Conservation (phyloP, 495 filamentous ascomycete genomes). For the Tricharina praecox region DNA sequence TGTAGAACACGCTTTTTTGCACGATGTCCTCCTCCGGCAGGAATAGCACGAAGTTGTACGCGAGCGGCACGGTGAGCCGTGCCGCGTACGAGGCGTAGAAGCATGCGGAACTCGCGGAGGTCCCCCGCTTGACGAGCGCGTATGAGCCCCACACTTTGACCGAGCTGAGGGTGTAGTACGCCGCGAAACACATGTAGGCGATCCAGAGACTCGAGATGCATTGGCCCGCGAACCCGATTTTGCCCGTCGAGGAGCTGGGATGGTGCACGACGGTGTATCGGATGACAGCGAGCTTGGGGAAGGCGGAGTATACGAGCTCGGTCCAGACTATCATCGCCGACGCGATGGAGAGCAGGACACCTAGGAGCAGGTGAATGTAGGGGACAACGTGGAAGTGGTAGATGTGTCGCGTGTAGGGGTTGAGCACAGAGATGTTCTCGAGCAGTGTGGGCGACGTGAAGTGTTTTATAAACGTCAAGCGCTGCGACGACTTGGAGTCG, state of each 20-base stretch:
- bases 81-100: slow-evolving; percentile 90
- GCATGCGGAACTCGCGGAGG: slow-evolving; percentile 75
- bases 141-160: slow-evolving; percentile 91
- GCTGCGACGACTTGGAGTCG: slow-evolving; percentile 64
- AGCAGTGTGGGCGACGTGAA: slow-evolving; percentile 39
- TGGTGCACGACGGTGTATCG: slow-evolving; percentile 73
- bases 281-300: slow-evolving; percentile 63
- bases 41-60: slow-evolving; percentile 92
- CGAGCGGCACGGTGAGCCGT: slow-evolving; percentile 72
- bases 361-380: slow-evolving; percentile 41
- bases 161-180: slow-evolving; percentile 67
- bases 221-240: slow-evolving; percentile 70
- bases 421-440: slow-evolving; percentile 46
- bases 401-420: slow-evolving; percentile 68
- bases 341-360: slow-evolving; percentile 48
- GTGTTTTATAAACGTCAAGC: slow-evolving; percentile 51
- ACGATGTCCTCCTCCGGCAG: slow-evolving; percentile 48
- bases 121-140: slow-evolving; percentile 75
- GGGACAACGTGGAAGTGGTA: slow-evolving; percentile 56
- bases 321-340: slow-evolving; percentile 81
- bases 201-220: slow-evolving; percentile 74
- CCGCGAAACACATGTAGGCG: slow-evolving; percentile 77
- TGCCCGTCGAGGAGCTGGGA: slow-evolving; percentile 42
- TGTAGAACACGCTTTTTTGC: slow-evolving; percentile 56
- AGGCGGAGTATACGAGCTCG: slow-evolving; percentile 62